These are phyloP conservation scores for Thelephora ganbajun DNA, from an alignment of 768 basidiomycete species.

Conservation along the genomic window DNA sequence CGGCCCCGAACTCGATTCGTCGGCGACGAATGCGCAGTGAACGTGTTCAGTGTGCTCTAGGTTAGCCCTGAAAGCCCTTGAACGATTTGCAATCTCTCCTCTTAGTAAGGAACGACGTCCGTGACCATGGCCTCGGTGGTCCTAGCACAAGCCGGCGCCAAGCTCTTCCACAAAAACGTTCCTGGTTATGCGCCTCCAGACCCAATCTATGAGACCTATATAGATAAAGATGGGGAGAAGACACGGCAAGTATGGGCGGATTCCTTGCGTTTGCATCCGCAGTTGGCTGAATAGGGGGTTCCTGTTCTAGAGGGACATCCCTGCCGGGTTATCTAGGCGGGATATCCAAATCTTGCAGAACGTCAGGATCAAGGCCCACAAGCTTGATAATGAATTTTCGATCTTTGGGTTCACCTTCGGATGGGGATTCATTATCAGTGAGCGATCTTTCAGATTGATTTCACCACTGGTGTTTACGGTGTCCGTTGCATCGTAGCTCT, in stretches of 20 bases:
- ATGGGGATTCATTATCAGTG: slow-evolving; percentile 66
- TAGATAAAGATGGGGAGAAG: slow-evolving; percentile 40
- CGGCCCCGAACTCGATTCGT: too few relatives aligned
- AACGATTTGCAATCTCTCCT: too few relatives aligned
- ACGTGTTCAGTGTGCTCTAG: too few relatives aligned
- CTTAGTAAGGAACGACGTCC: too few relatives aligned
- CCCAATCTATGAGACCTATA: slow-evolving; percentile 57
- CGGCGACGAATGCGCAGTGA: too few relatives aligned
- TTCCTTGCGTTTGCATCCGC: too few relatives aligned
- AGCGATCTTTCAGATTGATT: slow-evolving; percentile 3
- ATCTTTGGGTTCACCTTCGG: slow-evolving; percentile 76
- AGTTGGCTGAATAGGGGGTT: too few relatives aligned
- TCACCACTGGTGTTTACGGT: not conserved
- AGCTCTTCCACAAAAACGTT: slow-evolving; percentile 53
- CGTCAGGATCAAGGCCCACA: slow-evolving; percentile 65
- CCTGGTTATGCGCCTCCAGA: slow-evolving; percentile 58
- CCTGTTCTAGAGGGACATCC: slow-evolving; percentile 40
- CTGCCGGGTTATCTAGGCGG: slow-evolving; percentile 61
- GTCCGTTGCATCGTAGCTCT: slow-evolving; percentile 25
- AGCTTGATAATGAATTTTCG: slow-evolving; percentile 78
- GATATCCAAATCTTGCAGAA: slow-evolving; percentile 65
- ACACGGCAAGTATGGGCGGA: slow-evolving; percentile 35
- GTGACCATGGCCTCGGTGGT: too few relatives aligned
- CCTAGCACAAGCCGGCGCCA: slow-evolving; percentile 28
- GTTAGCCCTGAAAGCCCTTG: too few relatives aligned